Evolutionary conservation across 371 early-diverging fungal species (phyloP).

Genomic region (Mucor lusitanicus): DNA sequence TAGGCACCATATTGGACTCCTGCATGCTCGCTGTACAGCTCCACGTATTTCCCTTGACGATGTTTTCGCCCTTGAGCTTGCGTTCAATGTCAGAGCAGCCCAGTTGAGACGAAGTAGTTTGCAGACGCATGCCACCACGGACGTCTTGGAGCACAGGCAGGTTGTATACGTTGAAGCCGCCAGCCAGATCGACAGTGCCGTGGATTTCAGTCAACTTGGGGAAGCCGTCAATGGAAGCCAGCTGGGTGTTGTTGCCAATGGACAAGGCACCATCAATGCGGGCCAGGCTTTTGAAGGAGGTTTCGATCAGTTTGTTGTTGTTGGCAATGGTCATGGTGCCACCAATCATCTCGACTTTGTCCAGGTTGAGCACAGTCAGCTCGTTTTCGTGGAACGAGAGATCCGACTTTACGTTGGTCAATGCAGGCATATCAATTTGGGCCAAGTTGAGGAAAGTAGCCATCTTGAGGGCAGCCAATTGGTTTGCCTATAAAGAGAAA

Average conservation of each 20-base stretch:
- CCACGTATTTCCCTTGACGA: constrained; percentile 51
- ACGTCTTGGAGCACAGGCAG: constrained; percentile 52
- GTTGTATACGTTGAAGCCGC: constrained; percentile 44
- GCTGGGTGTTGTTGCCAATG: constrained; percentile 59
- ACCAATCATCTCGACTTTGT: constrained; percentile 43
- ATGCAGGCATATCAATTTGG: constrained; percentile 33
- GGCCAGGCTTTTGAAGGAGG: constrained; percentile 50
- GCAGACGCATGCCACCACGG: constrained; percentile 55
- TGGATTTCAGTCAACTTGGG: constrained; percentile 45
- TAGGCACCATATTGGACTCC: constrained; percentile 36
- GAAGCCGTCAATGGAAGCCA: constrained; percentile 52
- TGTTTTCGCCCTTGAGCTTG: constrained; percentile 37
- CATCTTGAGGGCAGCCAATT: constrained; percentile 33
- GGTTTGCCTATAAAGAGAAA: constrained; percentile 35
- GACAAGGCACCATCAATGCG: constrained; percentile 57
- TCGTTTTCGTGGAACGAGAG: constrained; percentile 60
- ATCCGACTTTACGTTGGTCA: constrained; percentile 38
- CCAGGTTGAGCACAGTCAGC: constrained; percentile 36
- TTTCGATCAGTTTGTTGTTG: constrained; percentile 49
- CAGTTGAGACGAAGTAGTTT: constrained; percentile 41
- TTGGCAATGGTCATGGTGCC: constrained; percentile 57
- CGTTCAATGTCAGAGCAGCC: constrained; percentile 39
- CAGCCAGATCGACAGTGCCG: constrained; percentile 57
- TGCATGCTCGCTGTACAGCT: constrained; percentile 45
- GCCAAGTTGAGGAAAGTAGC: constrained; percentile 50